A percentile compares a stretch with the other conserved stretches of the same genome.
These are phyloP conservation scores for Heterobasidion annosum DNA, from an alignment of 1,284 basidiomycete genomes.

Conservation along the genomic window DNA sequence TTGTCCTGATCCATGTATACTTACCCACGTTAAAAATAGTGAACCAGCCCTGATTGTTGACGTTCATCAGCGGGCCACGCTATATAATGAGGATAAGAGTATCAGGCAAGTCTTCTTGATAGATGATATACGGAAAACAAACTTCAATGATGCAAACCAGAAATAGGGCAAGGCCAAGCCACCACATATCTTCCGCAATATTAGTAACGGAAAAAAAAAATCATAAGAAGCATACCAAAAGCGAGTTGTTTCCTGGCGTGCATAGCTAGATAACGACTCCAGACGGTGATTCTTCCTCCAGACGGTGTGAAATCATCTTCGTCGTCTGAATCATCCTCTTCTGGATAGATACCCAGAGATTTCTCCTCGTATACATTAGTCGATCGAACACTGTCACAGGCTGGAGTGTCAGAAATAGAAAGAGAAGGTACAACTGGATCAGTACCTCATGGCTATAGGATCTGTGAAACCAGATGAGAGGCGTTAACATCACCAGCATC, in stretches of 20 bases:
- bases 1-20: not conserved
- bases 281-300: constrained; percentile 36
- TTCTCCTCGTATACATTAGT: constrained; percentile 97
- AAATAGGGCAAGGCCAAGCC: constrained; percentile 72
- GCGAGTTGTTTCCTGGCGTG: constrained; percentile 85
- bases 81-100: constrained; percentile 17
- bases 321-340: constrained; percentile 31
- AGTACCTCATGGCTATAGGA: constrained; percentile 66
- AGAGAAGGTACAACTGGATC: not conserved
- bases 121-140: constrained; percentile 10
- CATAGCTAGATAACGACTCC: constrained; percentile 70
- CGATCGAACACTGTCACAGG: constrained; percentile 65
- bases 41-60: constrained; percentile 45
- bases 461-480: constrained; percentile 25
- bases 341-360: constrained; percentile 68
- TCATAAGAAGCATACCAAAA: constrained; percentile 46
- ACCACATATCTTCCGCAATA: constrained; percentile 72
- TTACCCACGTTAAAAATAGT: constrained; percentile 43
- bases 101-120: not conserved
- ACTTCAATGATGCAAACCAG: constrained; percentile 86
- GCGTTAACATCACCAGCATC: not conserved
- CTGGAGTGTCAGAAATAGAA: not conserved
- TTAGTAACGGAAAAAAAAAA: not conserved
- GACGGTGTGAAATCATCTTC: constrained; percentile 31
- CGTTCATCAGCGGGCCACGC: constrained; percentile 40